Evolutionary conservation across 176 grass and related monocot genomes (phyloP).

Genomic region (Tuctoria greenei): DNA sequence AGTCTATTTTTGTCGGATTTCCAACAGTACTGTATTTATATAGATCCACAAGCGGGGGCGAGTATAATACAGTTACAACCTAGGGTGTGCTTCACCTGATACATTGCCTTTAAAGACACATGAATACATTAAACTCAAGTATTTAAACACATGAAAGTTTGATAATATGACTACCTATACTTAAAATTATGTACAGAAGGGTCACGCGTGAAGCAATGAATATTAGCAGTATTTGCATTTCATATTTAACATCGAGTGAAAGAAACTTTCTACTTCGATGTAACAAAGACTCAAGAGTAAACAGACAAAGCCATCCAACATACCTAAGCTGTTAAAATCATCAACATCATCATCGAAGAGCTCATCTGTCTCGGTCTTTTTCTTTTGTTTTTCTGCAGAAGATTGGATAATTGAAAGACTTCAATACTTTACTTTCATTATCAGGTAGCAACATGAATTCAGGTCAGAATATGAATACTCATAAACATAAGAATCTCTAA

Average conservation of each 20-base stretch:
- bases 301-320: background rate
- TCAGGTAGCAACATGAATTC: constrained; percentile 15
- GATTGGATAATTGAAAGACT: background rate
- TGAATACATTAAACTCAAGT: background rate
- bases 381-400: constrained; percentile 39
- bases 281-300: constrained; percentile 7
- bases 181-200: background rate
- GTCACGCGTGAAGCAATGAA: background rate
- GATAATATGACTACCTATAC: background rate
- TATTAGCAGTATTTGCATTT: background rate
- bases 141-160: background rate
- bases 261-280: background rate
- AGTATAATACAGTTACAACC: background rate
- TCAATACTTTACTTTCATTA: background rate
- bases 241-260: background rate
- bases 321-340: constrained; percentile 38
- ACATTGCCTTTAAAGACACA: background rate
- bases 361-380: constrained; percentile 51
- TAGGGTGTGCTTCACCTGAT: background rate
- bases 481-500: constrained; percentile 1
- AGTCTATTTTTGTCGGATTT: no score
- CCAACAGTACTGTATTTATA: background rate
- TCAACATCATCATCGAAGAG: constrained; percentile 57
- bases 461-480: background rate
- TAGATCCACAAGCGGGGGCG: background rate